Evolutionary conservation across 2,329 filamentous ascomycete genomes (phyloP).

Genomic region (Cladosporium sp.): DNA sequence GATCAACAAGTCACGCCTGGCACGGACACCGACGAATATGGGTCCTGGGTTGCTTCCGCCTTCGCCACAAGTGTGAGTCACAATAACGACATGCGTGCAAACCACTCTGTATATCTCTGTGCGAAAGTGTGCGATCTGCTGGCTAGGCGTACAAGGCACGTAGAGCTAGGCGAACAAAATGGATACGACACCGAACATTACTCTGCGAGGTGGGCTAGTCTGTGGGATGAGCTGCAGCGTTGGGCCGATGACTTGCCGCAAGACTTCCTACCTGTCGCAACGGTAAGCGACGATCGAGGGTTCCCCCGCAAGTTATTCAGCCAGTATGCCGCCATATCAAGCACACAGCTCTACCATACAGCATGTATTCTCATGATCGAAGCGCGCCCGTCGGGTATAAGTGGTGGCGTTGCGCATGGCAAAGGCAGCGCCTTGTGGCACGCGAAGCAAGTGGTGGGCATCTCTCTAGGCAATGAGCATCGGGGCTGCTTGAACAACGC

Average conservation of each 20-base stretch:
- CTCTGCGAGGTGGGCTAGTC: conserved; percentile 18
- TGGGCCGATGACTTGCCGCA: conserved; percentile 20
- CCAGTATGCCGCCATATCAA: conserved; percentile 36
- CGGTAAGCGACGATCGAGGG: not conserved
- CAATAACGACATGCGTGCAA: conserved; percentile 49
- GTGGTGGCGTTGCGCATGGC: conserved; percentile 3
- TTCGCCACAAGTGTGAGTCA: not conserved
- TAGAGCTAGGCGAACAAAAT: conserved; percentile 2
- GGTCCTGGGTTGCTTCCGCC: conserved; percentile 30
- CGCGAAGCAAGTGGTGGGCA: conserved; percentile 39
- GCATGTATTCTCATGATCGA: conserved; percentile 48
- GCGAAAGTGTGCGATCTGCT: conserved; percentile 34
- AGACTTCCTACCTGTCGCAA: conserved; percentile 19
- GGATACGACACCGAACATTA: conserved; percentile 18
- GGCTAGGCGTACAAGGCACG: conserved; percentile 3
- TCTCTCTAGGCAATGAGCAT: conserved; percentile 37
- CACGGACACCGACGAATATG: conserved; percentile 29
- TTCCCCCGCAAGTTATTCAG: conserved; percentile 40
- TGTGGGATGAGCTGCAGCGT: conserved; percentile 21
- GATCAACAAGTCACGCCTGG: too few relatives aligned
- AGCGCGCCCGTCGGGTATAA: conserved; percentile 35
- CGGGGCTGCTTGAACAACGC: conserved; percentile 39
- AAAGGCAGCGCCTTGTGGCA: conserved; percentile 38
- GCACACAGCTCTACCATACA: conserved; percentile 51
- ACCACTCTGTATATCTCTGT: conserved; percentile 53